Conservation (phyloP, 164 flowering plant species). For the Amborella trichopoda region DNA sequence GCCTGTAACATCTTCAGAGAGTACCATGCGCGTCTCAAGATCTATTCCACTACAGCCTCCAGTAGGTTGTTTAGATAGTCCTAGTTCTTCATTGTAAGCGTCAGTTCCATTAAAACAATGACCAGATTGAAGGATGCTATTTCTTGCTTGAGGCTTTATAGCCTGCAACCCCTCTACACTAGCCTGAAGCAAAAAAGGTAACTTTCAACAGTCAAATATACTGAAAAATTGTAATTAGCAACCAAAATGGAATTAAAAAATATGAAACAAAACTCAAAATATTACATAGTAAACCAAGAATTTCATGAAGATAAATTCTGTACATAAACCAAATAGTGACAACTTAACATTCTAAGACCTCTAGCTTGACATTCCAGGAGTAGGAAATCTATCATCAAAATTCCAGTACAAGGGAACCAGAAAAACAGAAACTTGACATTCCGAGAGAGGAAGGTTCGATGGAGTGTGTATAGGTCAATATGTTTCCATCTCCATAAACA, state of each 20-base stretch:
- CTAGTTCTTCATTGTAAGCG: neutral
- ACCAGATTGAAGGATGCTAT: slow-evolving; percentile 14
- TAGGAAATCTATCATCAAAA: too few species aligned
- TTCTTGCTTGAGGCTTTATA: slow-evolving; percentile 53
- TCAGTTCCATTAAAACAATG: slow-evolving; percentile 5
- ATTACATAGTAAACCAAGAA: neutral
- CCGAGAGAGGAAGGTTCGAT: too few species aligned
- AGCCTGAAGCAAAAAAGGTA: slow-evolving; percentile 53
- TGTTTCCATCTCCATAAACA: too few species aligned
- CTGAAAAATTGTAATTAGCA: too few species aligned
- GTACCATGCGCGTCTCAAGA: slow-evolving; percentile 43
- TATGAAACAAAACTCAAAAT: neutral
- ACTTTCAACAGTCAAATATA: neutral
- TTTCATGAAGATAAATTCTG: too few species aligned
- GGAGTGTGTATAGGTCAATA: too few species aligned
- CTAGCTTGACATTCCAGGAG: too few species aligned
- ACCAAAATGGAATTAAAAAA: neutral
- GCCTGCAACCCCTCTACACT: slow-evolving; percentile 81
- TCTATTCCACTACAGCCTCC: slow-evolving; percentile 50
- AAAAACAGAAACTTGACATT: too few species aligned
- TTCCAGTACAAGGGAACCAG: too few species aligned
- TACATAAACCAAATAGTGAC: too few species aligned
- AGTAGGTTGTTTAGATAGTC: slow-evolving; percentile 23
- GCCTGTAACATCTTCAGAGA: slow-evolving; percentile 28
- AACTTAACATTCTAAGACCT: too few species aligned